Evolutionary conservation across 1,284 basidiomycete species (phyloP).

Genomic region (Malassezia caprae): DNA sequence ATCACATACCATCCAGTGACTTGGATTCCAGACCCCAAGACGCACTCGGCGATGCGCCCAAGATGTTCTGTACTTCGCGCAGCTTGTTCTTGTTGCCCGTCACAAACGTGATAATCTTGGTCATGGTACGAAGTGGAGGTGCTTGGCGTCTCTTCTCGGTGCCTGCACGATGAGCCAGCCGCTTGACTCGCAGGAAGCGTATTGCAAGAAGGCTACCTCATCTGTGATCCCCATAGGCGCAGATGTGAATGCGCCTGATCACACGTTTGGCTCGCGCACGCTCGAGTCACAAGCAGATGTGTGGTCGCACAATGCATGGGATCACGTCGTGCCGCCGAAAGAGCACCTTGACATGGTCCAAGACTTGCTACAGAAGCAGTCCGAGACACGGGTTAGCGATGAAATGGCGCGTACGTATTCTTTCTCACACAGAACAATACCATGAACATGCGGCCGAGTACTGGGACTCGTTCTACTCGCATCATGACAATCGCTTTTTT

Average conservation of each 20-base stretch:
- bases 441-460: conserved; percentile 28
- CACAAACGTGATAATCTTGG: conserved; percentile 57
- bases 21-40: conserved; percentile 15
- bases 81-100: conserved; percentile 93
- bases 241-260: conserved; percentile 3
- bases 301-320: conserved; percentile 42
- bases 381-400: conserved; percentile 24
- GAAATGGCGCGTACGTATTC: conserved; percentile 21
- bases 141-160: background rate
- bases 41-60: conserved; percentile 22
- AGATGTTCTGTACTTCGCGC: conserved; percentile 69
- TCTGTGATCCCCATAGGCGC: conserved; percentile 6
- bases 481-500: conserved; percentile 44
- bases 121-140: conserved; percentile 16
- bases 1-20: conserved; percentile 19
- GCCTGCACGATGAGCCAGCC: background rate
- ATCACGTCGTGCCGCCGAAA: conserved; percentile 36
- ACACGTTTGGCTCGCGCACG: conserved; percentile 30
- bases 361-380: conserved; percentile 25
- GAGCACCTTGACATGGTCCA: conserved; percentile 27
- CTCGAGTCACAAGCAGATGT: conserved; percentile 24
- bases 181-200: background rate
- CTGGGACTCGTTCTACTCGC: conserved; percentile 42
- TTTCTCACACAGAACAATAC: conserved; percentile 13
- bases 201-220: conserved; percentile 6